These are phyloP conservation scores for Nicotiana paniculata DNA, from an alignment of 257 asterid genomes.

Conservation along the genomic window DNA sequence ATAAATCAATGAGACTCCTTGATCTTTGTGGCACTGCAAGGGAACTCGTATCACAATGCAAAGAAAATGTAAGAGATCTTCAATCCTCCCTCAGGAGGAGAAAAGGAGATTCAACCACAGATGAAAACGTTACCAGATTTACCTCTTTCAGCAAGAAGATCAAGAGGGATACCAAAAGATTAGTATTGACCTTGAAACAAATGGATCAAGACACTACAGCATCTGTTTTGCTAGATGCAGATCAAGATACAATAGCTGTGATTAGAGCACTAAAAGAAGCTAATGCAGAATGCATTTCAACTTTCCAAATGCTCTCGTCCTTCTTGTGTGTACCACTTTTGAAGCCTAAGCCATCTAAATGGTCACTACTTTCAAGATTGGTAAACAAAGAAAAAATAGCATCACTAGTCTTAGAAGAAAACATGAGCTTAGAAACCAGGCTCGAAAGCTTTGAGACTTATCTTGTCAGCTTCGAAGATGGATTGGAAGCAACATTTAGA, in stretches of 20 bases:
- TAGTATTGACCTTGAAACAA: background rate
- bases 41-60: slow-evolving; percentile 14
- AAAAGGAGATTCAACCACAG: slow-evolving; percentile 18
- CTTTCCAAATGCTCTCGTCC: slow-evolving; percentile 13
- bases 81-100: slow-evolving; percentile 28
- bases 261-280: slow-evolving; percentile 25
- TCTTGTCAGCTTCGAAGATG: too few relatives aligned
- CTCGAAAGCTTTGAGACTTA: too few relatives aligned
- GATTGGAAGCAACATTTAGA: background rate
- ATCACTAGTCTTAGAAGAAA: too few relatives aligned
- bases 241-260: slow-evolving; percentile 15
- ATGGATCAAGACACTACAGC: slow-evolving; percentile 18
- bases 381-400: slow-evolving; percentile 15
- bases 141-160: slow-evolving; percentile 17
- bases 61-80: slow-evolving; percentile 23
- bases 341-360: slow-evolving; percentile 22
- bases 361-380: slow-evolving; percentile 27
- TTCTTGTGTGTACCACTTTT: slow-evolving; percentile 21
- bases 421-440: too few relatives aligned
- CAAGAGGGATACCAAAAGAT: slow-evolving; percentile 8
- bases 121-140: background rate
- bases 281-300: slow-evolving; percentile 10
- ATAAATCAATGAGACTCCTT: slow-evolving; percentile 19
- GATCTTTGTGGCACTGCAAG: slow-evolving; percentile 20
- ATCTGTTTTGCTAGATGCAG: slow-evolving; percentile 14